Base-by-base conservation (phyloP, 192 early-diverging fungal genomes). In the Umbelopsis sp. region DNA sequence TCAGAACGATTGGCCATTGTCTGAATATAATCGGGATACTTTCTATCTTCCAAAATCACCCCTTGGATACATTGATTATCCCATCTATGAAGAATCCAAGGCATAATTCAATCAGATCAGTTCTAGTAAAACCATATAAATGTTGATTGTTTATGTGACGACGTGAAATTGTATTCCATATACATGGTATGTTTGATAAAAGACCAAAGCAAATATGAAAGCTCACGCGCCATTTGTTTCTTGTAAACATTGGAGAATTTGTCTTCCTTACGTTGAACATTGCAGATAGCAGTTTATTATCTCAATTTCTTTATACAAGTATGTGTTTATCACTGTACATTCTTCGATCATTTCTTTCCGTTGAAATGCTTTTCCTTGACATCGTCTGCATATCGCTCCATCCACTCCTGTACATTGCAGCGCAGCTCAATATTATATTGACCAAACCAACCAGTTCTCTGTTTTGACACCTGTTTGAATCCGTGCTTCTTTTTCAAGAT, bases 341-440 rank as follows among this genome's bases (percentile, higher is more conserved):
- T 23, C 27, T 41, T 41, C 6, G 35, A 61, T 61, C 30, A 61
- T 48, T 50, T 35, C 16, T 69, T 21, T 69, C 35, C 58, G 58
- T 11, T 58, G 21, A 21, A 73, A 68, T 16, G 44, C 66, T 22
- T 67, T 46, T 61, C 65, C 68, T 16, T 10, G 12, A 67, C 48
- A 8, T 73, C 52, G 21, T 73, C 66, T 47, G 45, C 70, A 37
- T 71, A 61, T 20, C 47, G 45, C 18, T 69, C 61, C 13, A 70
- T 58, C 73, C 73, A 74, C 21, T 74, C 68, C 21, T 49, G 20
- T 2, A 74, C 73, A 49, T 70, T 69, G 33, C 68, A 52, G 6
- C 33, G 55, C 50, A 64, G 46, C 30, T 50, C 27, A 15, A 64
- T 33, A 2, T 61, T 30, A 47, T 64, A 64, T 15, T 71, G 70